Conservation (phyloP, 805 yeast genomes). For the Saturnispora zaruensis region DNA sequence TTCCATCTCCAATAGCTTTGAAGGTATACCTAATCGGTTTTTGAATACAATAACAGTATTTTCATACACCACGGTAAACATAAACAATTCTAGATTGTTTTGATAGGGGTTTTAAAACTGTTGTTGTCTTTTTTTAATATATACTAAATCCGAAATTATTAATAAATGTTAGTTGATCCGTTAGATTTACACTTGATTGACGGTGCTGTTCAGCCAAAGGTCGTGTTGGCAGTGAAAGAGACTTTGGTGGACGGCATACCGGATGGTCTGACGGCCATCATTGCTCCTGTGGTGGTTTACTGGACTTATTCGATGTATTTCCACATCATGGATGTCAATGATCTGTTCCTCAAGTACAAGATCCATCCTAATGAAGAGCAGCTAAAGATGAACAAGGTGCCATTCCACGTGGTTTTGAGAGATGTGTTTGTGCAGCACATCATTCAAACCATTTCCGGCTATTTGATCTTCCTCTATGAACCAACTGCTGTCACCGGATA, state of each 20-base stretch:
- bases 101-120: not conserved
- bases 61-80: not conserved
- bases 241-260: conserved; percentile 8
- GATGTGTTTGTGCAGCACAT: conserved; percentile 83
- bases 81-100: too few species aligned
- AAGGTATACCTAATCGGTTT: not conserved
- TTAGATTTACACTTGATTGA: conserved; percentile 1
- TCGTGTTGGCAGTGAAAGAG: not conserved
- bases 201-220: conserved; percentile 1
- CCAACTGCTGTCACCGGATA: conserved; percentile 43
- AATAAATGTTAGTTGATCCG: not conserved
- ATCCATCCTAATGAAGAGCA: conserved; percentile 92
- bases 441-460: conserved; percentile 71
- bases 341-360: conserved; percentile 74
- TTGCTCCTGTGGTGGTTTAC: conserved; percentile 72
- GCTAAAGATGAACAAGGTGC: conserved; percentile 62
- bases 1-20: not conserved
- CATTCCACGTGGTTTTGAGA: conserved; percentile 56
- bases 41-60: not conserved
- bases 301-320: conserved; percentile 73
- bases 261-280: conserved; percentile 37
- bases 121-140: too few species aligned
- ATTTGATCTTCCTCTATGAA: conserved; percentile 46
- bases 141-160: not conserved
- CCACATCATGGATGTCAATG: conserved; percentile 63